A percentile compares a stretch with the other conserved stretches of the same genome.
Conservation (phyloP, 495 filamentous ascomycete genomes). For the Geoglossum glabrum region DNA sequence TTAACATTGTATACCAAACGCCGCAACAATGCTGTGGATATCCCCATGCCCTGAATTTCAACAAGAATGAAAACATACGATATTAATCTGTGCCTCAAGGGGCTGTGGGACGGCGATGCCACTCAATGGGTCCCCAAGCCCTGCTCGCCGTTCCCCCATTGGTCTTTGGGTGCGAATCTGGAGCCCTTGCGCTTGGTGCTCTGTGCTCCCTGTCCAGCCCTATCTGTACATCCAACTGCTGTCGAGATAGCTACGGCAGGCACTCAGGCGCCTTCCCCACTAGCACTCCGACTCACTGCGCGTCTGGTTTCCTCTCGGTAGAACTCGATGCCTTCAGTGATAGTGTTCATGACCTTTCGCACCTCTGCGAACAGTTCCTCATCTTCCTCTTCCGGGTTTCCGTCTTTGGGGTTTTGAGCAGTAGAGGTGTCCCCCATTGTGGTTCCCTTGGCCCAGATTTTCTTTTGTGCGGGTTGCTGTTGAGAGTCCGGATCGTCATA, state of each 20-base stretch:
- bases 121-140: neutral
- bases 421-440: neutral
- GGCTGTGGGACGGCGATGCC: neutral
- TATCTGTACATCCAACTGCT: neutral
- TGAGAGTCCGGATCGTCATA: neutral
- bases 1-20: neutral
- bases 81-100: neutral
- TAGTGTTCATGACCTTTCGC: conserved; percentile 3
- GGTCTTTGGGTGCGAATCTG: neutral
- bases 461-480: neutral
- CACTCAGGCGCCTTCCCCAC: neutral
- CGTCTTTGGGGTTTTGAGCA: neutral
- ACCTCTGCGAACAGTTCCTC: conserved; percentile 4
- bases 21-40: neutral
- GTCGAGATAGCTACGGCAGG: neutral
- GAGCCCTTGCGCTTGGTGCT: neutral
- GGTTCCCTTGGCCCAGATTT: neutral
- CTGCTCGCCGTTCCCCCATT: neutral
- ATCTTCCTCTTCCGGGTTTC: neutral
- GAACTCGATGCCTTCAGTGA: conserved; percentile 5
- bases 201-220: neutral
- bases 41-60: neutral
- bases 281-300: neutral
- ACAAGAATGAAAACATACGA: neutral
- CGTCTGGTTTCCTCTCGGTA: conserved; percentile 3